These are phyloP conservation scores for Ophiocordyceps polyrhachis-furcata DNA, from an alignment of 2,329 filamentous ascomycete genomes.

Conservation along the genomic window DNA sequence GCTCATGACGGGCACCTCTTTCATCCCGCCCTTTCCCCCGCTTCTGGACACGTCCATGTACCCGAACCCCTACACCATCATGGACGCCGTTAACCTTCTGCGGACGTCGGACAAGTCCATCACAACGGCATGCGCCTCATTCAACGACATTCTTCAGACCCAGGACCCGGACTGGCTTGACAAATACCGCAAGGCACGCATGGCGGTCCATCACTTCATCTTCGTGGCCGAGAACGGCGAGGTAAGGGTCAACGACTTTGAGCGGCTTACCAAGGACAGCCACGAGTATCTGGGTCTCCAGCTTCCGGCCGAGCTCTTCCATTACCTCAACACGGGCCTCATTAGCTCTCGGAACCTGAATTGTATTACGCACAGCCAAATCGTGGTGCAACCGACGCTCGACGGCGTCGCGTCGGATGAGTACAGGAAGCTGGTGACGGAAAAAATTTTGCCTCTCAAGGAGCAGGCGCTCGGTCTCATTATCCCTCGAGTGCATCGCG, in stretches of 20 bases:
- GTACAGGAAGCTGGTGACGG: conserved; percentile 63
- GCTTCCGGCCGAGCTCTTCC: conserved; percentile 74
- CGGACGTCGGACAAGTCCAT: conserved; percentile 50
- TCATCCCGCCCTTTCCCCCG: conserved; percentile 62
- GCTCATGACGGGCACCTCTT: conserved; percentile 65
- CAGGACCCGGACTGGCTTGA: conserved; percentile 62
- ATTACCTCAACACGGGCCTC: conserved; percentile 71
- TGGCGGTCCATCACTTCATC: conserved; percentile 76
- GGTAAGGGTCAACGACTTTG: conserved; percentile 54
- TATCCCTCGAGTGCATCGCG: conserved; percentile 62
- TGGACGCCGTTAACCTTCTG: conserved; percentile 63
- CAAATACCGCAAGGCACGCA: conserved; percentile 68
- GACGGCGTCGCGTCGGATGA: conserved; percentile 65
- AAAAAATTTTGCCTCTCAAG: conserved; percentile 54
- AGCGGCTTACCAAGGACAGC: conserved; percentile 61
- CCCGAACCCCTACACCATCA: conserved; percentile 42
- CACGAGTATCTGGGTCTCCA: conserved; percentile 83
- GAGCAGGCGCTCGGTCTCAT: conserved; percentile 63
- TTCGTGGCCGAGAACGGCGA: conserved; percentile 62
- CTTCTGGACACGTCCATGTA: conserved; percentile 42
- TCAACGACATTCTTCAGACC: conserved; percentile 58
- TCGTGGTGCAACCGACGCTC: conserved; percentile 64
- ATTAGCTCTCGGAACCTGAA: conserved; percentile 63
- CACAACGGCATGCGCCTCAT: conserved; percentile 53
- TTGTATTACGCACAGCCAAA: conserved; percentile 63